Evolutionary conservation across 2,329 filamentous ascomycete genomes (phyloP).

Genomic region (Emericellopsis atlantica): DNA sequence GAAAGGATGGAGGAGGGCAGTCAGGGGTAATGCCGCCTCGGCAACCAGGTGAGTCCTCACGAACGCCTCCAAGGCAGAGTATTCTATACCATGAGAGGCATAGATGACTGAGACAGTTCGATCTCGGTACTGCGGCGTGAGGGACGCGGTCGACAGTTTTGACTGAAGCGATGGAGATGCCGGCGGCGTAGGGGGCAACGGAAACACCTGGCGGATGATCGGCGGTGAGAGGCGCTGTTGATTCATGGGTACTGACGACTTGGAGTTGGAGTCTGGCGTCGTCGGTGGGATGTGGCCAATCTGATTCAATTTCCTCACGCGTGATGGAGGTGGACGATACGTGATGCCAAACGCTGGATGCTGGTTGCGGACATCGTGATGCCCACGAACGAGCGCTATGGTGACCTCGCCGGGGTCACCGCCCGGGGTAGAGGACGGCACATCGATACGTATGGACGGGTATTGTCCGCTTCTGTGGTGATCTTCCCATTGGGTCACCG

Average conservation of each 20-base stretch:
- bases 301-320: background rate
- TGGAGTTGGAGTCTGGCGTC: conserved; percentile 2
- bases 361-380: conserved; percentile 44
- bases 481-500: conserved; percentile 33
- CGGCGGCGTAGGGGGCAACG: conserved; percentile 18
- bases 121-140: conserved; percentile 19
- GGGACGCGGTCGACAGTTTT: conserved; percentile 19
- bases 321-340: conserved; percentile 42
- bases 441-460: conserved; percentile 28
- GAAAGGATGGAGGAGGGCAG: conserved; percentile 52
- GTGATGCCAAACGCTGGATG: conserved; percentile 62
- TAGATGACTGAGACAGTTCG: conserved; percentile 48
- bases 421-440: conserved; percentile 37
- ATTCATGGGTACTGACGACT: background rate
- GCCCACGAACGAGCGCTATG: conserved; percentile 51
- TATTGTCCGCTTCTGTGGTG: conserved; percentile 18
- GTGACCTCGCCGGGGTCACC: conserved; percentile 56
- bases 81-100: conserved; percentile 50
- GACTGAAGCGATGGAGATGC: conserved; percentile 22
- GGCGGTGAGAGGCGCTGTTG: conserved; percentile 2
- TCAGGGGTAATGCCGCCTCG: conserved; percentile 47
- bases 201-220: conserved; percentile 3
- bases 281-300: conserved; percentile 6
- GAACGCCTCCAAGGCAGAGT: conserved; percentile 40
- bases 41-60: conserved; percentile 41